Evolutionary conservation across 139 green algal species (phyloP).

Genomic region (Auxenochlorella pyrenoidosa): DNA sequence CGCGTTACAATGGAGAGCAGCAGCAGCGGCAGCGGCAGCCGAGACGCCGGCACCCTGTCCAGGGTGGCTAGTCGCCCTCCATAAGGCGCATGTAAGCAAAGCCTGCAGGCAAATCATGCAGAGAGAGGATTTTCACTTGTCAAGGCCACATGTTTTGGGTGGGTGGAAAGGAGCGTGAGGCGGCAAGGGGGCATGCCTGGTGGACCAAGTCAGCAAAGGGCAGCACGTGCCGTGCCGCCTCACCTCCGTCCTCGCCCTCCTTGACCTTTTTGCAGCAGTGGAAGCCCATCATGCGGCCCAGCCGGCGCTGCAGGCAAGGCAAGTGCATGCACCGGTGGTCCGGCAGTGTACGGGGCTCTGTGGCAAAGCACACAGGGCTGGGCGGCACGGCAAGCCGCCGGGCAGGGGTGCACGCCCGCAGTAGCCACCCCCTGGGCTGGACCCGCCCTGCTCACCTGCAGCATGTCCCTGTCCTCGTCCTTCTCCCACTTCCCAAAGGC

Average conservation of each 20-base stretch:
- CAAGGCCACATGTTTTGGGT: no score
- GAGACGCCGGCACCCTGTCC: background rate
- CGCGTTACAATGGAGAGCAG: background rate
- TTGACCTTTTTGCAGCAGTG: conserved; percentile 35
- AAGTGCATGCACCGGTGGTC: background rate
- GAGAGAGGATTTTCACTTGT: background rate
- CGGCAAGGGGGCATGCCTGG: background rate
- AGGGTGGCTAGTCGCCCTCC: background rate
- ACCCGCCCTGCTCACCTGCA: background rate
- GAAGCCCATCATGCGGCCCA: conserved; percentile 26
- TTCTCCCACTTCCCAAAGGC: conserved; percentile 14
- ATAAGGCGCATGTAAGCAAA: no score
- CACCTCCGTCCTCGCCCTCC: conserved; percentile 30
- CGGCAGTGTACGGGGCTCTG: no score
- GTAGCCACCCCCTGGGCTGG: no score
- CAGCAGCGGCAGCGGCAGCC: background rate
- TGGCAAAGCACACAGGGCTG: background rate
- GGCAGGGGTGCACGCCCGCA: no score
- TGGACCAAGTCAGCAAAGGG: no score
- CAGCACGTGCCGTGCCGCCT: background rate
- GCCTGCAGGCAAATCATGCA: background rate
- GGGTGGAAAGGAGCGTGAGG: no score
- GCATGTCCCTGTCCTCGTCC: background rate
- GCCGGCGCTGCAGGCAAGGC: background rate
- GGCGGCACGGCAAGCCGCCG: background rate